Conservation (phyloP, 352 stramenopile species). For the Thraustochytrium sp. region DNA sequence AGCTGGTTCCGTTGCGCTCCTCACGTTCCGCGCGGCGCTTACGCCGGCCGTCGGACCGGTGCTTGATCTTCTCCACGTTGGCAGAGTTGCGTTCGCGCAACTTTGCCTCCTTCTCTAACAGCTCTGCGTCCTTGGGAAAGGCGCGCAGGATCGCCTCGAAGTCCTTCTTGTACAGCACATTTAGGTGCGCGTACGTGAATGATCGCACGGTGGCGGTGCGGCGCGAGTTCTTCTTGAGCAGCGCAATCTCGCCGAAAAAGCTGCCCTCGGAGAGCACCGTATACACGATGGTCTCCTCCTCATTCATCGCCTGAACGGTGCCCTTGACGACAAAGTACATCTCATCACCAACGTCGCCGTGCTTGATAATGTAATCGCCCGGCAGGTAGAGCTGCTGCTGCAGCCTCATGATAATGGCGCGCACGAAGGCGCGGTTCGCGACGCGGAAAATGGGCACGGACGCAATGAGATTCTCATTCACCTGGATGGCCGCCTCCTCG, state of each 20-base stretch:
- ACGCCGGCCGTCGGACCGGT: no score
- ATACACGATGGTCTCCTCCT: slow-evolving; percentile 39
- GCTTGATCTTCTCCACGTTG: not conserved
- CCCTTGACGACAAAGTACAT: slow-evolving; percentile 46
- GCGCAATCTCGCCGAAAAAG: slow-evolving; percentile 45
- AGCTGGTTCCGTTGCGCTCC: no score
- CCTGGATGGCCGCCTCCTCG: slow-evolving; percentile 24
- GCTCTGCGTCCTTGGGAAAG: slow-evolving; percentile 20
- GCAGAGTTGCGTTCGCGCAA: slow-evolving; percentile 20
- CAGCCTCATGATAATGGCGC: slow-evolving; percentile 44
- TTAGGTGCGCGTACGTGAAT: slow-evolving; percentile 44
- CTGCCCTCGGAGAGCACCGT: slow-evolving; percentile 21
- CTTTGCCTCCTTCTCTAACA: slow-evolving; percentile 15
- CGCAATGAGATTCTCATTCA: slow-evolving; percentile 43
- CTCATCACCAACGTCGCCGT: slow-evolving; percentile 42
- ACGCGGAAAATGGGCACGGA: slow-evolving; percentile 43
- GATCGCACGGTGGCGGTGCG: slow-evolving; percentile 37
- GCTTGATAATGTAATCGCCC: slow-evolving; percentile 46
- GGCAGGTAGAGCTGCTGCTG: slow-evolving; percentile 44
- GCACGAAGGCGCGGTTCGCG: slow-evolving; percentile 34
- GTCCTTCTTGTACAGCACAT: slow-evolving; percentile 44
- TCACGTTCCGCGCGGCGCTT: no score
- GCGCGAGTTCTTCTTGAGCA: slow-evolving; percentile 45
- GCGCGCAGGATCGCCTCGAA: slow-evolving; percentile 34
- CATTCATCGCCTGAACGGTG: slow-evolving; percentile 37